Percentiles rank a stretch among this genome's conserved stretches.
Evolutionary conservation across 768 basidiomycete species (phyloP).

Genomic region (Paxillus ammoniavirescens): DNA sequence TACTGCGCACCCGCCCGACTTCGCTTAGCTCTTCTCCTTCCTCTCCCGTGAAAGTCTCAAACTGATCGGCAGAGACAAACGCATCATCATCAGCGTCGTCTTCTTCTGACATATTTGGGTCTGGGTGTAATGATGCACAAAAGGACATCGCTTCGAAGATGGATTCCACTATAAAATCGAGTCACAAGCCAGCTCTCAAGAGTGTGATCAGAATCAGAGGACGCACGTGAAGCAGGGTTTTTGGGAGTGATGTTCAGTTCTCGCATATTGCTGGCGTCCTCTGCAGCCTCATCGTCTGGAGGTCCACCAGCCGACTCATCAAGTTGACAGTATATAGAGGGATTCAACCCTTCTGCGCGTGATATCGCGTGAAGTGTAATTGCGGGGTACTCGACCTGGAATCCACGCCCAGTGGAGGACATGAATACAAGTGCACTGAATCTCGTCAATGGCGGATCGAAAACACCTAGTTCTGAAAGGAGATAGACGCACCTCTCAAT

Average conservation of each 20-base stretch:
- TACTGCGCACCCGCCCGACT: constrained; percentile 90
- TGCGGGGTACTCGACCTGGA: constrained; percentile 83
- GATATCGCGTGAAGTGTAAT: constrained; percentile 95
- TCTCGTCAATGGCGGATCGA: constrained; percentile 4
- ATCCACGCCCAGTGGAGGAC: constrained; percentile 65
- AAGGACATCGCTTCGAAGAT: constrained; percentile 86
- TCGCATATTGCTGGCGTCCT: constrained; percentile 56
- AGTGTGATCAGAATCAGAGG: not conserved
- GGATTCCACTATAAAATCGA: constrained; percentile 56
- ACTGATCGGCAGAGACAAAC: constrained; percentile 48
- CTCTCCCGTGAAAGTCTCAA: constrained; percentile 52
- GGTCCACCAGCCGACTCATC: constrained; percentile 56
- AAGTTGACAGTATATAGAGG: constrained; percentile 91
- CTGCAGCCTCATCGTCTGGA: constrained; percentile 34
- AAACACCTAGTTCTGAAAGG: not conserved
- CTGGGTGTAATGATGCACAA: constrained; percentile 86
- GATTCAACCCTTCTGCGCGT: constrained; percentile 52
- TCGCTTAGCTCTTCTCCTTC: constrained; percentile 75
- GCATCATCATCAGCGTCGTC: constrained; percentile 53
- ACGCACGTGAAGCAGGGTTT: constrained; percentile 58
- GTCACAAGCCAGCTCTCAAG: constrained; percentile 1
- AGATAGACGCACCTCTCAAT: constrained; percentile 68
- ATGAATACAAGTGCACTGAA: constrained; percentile 76
- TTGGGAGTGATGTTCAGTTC: constrained; percentile 79
- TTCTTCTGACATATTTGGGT: constrained; percentile 43